These are phyloP conservation scores for Ceratocystis variospora DNA, from an alignment of 2,329 filamentous ascomycete genomes.

Conservation along the genomic window DNA sequence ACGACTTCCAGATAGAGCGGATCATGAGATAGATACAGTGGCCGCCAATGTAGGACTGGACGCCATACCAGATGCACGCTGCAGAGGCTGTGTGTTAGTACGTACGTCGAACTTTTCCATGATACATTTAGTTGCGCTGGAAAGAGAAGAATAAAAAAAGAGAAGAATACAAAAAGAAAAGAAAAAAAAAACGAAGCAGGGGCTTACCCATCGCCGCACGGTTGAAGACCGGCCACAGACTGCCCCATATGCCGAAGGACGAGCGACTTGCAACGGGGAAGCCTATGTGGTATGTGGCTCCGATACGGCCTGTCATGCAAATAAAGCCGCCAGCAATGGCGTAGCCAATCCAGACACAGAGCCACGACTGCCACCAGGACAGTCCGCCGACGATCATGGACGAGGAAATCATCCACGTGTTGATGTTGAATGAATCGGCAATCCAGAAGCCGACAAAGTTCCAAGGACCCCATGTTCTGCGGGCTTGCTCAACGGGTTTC, in stretches of 20 bases:
- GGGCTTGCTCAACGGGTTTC: slow-evolving; percentile 63
- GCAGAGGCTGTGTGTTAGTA: not conserved
- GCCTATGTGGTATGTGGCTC: slow-evolving; percentile 74
- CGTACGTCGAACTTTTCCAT: too few species aligned
- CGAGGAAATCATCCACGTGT: slow-evolving; percentile 88
- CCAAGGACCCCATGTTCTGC: slow-evolving; percentile 72
- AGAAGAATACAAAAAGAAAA: too few species aligned
- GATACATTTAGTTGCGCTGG: slow-evolving; percentile 4
- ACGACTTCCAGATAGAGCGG: slow-evolving; percentile 62
- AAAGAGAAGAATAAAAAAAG: too few species aligned
- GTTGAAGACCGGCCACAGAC: slow-evolving; percentile 79
- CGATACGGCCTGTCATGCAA: slow-evolving; percentile 66
- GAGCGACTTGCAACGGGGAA: slow-evolving; percentile 70
- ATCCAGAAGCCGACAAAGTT: slow-evolving; percentile 87
- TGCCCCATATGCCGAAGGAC: slow-evolving; percentile 81
- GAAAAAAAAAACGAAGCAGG: not conserved
- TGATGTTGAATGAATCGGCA: slow-evolving; percentile 75
- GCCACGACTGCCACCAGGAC: slow-evolving; percentile 84
- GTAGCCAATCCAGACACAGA: slow-evolving; percentile 83
- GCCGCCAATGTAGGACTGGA: slow-evolving; percentile 74
- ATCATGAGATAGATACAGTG: slow-evolving; percentile 84
- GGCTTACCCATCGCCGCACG: slow-evolving; percentile 58
- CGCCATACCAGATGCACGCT: slow-evolving; percentile 77
- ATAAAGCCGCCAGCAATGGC: slow-evolving; percentile 63
- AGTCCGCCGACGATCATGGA: slow-evolving; percentile 65